Base-by-base conservation (phyloP, 2,329 filamentous ascomycete genomes). In the Diaporthe citri region DNA sequence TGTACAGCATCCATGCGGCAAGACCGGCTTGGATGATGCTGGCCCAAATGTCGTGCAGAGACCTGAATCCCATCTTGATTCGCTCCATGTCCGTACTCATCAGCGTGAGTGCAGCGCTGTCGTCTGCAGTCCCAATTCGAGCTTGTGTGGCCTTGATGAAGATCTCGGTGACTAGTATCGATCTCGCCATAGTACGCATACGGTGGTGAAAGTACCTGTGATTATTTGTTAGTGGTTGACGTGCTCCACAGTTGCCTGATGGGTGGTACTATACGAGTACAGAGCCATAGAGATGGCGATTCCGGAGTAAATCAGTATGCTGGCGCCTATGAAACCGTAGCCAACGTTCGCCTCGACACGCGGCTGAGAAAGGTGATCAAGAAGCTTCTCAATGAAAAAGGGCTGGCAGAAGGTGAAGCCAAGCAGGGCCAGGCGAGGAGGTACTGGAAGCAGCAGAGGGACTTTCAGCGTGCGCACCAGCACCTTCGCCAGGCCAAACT, bases 331-430 rank as follows among this genome's bases (percentile, higher is more conserved):
- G 22, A 84, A 75, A 0, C 83, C 83, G 55, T 83, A 84, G 1
- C 82, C 80, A 72, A 78, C 57, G 72, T 79, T 76, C 76, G 76
- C 7, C 79, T 71, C 22, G 79, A 66, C 31, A 2, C 15, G n/a
- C n/a, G 81, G 75, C 41, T 79, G 39, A 20, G 81, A 76, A 6
- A 85, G 77, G 55, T 84, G 84, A 2, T 77, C 74, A 0, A 88
- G 78, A 0, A 85, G 80, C 0, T 80, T 78, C 20, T 85, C 79
- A 71, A 87, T 85, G 48, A 88, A 83, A 34, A 87, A 84, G 0
- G 86, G 85, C 60, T 86, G 85, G 51, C 84, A 85, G 55, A 86
- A 85, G 25, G 79, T 84, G 75, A 87, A 85, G 17, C 81, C 85
- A 5, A 85, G 80, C 6, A 85, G 78, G 2, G 82, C 82, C 10